Percentiles rank a stretch among this genome's conserved stretches.
Evolutionary conservation across 371 early-diverging fungal species (phyloP).

Genomic region (Massospora cicadina): DNA sequence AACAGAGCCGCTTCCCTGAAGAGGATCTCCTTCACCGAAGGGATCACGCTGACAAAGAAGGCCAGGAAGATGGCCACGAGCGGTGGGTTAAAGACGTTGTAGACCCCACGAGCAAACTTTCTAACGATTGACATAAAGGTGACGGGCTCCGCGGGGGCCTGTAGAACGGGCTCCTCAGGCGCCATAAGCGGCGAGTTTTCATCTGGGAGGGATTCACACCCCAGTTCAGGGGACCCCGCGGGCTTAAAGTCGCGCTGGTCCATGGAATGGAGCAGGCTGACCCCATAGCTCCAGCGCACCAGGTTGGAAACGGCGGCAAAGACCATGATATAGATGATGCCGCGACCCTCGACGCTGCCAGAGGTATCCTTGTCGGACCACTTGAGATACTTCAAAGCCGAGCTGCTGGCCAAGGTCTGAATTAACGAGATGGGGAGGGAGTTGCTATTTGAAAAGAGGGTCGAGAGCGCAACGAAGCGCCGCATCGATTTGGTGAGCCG

Average conservation of each 20-base stretch:
- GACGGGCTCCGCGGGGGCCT: neutral
- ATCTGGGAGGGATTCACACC: neutral
- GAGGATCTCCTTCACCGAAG: constrained; percentile 27
- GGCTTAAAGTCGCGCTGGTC: constrained; percentile 14
- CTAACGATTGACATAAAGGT: neutral
- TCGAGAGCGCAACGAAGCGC: constrained; percentile 35
- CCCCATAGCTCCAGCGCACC: constrained; percentile 57
- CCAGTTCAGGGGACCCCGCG: constrained; percentile 10
- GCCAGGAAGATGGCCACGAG: constrained; percentile 31
- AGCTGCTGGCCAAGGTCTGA: constrained; percentile 44
- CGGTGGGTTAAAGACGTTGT: constrained; percentile 30
- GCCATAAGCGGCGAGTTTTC: neutral
- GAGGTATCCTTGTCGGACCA: constrained; percentile 38
- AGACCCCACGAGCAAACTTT: neutral
- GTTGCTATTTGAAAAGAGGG: constrained; percentile 53
- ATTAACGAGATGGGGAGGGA: constrained; percentile 52
- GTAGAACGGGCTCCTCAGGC: neutral
- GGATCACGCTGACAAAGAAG: constrained; percentile 26
- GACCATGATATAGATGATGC: constrained; percentile 53
- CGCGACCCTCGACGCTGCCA: constrained; percentile 43
- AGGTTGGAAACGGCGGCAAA: constrained; percentile 56
- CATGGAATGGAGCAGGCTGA: constrained; percentile 25
- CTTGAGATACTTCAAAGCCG: constrained; percentile 33
- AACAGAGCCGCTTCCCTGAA: constrained; percentile 28
- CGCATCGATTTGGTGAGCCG: constrained; percentile 24